A percentile compares a stretch with the other conserved stretches of the same genome.
These are phyloP conservation scores for Jaltomata sinuosa DNA, from an alignment of 257 asterid species.

Conservation along the genomic window DNA sequence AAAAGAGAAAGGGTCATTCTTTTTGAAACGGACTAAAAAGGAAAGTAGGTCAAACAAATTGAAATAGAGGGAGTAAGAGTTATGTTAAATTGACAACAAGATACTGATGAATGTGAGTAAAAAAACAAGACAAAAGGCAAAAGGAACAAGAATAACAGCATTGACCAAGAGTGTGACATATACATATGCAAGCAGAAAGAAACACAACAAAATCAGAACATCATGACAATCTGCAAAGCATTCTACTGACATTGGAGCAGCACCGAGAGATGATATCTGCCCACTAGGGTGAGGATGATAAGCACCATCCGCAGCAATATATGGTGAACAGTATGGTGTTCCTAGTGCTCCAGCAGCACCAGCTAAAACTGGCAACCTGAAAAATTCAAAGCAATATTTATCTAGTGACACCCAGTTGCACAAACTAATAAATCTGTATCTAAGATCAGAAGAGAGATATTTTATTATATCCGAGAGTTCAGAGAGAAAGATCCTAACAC, in stretches of 20 bases:
- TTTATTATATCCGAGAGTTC: not conserved
- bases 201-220: not conserved
- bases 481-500: not conserved
- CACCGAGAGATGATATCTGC: constrained; percentile 38
- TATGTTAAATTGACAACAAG: not conserved
- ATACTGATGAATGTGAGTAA: not conserved
- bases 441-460: not conserved
- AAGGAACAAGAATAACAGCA: not conserved
- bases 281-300: constrained; percentile 60
- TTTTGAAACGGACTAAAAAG: too few species aligned
- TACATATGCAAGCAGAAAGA: not conserved
- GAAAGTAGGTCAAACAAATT: too few species aligned
- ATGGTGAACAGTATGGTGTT: constrained; percentile 75
- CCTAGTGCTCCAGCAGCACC: constrained; percentile 94
- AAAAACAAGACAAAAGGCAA: not conserved
- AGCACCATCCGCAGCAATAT: constrained; percentile 71
- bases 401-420: not conserved
- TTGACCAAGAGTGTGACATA: not conserved
- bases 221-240: not conserved
- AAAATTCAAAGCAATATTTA: not conserved
- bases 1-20: too few species aligned
- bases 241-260: constrained; percentile 48
- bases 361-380: constrained; percentile 90
- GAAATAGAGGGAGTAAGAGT: too few species aligned
- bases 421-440: not conserved